Percentiles rank a stretch among this genome's conserved stretches.
Conservation (phyloP, 1,139 yeast genomes). For the Ogataea hybrid region DNA sequence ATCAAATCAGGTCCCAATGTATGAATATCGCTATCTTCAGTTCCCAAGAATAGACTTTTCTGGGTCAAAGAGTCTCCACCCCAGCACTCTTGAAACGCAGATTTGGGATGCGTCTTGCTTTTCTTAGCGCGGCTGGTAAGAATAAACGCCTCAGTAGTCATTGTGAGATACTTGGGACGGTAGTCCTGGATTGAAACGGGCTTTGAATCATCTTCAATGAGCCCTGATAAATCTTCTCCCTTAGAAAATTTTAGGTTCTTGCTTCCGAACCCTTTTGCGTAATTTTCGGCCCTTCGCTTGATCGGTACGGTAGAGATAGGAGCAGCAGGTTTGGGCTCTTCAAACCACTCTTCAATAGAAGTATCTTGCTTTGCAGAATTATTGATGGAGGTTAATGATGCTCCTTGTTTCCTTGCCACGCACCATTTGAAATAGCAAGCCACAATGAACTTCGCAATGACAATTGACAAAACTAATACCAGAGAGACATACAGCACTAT, state of each 20-base stretch:
- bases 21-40: conserved; percentile 40
- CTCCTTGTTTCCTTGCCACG: conserved; percentile 78
- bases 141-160: conserved; percentile 53
- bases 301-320: conserved; percentile 55
- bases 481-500: conserved; percentile 79
- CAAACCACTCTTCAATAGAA: conserved; percentile 49
- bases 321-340: conserved; percentile 56
- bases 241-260: conserved; percentile 40
- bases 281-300: conserved; percentile 50
- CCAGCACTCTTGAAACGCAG: conserved; percentile 14
- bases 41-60: conserved; percentile 38
- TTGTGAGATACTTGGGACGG: conserved; percentile 50
- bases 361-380: conserved; percentile 48
- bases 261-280: conserved; percentile 39
- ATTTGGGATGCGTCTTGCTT: conserved; percentile 12
- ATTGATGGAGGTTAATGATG: conserved; percentile 48
- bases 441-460: conserved; percentile 68
- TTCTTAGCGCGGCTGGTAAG: conserved; percentile 21
- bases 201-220: conserved; percentile 37
- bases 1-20: conserved; percentile 71
- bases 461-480: conserved; percentile 80
- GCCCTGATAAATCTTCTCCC: conserved; percentile 43
- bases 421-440: conserved; percentile 92
- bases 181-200: conserved; percentile 29
- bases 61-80: conserved; percentile 19